Percentiles rank a stretch among this genome's conserved stretches.
Conservation (phyloP, 306 rosid species). For the Cucumis melo region DNA sequence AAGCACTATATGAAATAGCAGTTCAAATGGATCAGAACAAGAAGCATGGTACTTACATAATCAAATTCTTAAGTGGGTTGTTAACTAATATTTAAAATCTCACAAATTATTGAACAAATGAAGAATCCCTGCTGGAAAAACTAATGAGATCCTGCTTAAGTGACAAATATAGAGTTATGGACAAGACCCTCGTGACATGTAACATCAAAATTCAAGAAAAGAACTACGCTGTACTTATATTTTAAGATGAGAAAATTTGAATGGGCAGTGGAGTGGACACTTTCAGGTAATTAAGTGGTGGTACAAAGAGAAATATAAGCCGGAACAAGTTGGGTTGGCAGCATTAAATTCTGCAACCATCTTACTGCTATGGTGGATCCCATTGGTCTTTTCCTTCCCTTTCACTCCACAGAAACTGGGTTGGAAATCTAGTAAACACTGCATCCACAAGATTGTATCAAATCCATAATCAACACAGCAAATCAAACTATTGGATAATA, state of each 20-base stretch:
- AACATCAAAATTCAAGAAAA: not conserved
- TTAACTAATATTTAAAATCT: no score
- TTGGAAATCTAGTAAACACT: conserved; percentile 7
- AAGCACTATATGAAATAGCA: not conserved
- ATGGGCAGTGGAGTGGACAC: not conserved
- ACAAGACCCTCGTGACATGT: not conserved
- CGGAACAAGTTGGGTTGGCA: conserved; percentile 26
- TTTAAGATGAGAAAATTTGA: not conserved
- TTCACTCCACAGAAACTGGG: conserved; percentile 21
- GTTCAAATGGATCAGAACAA: not conserved
- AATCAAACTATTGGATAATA: conserved; percentile 4
- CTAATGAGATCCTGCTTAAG: not conserved
- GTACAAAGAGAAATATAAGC: not conserved
- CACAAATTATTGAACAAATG: not conserved
- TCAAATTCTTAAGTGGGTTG: not conserved
- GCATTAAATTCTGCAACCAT: conserved; percentile 33
- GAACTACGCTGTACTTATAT: not conserved
- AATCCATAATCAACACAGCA: not conserved
- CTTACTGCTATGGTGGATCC: conserved; percentile 33
- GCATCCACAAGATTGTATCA: not conserved
- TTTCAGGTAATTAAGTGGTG: not conserved
- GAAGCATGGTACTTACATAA: not conserved
- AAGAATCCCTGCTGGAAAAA: not conserved
- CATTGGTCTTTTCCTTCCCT: conserved; percentile 20
- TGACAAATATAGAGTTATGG: not conserved